These are phyloP conservation scores for Geosmithia morbida DNA, from an alignment of 2,329 filamentous ascomycete species.

Conservation along the genomic window DNA sequence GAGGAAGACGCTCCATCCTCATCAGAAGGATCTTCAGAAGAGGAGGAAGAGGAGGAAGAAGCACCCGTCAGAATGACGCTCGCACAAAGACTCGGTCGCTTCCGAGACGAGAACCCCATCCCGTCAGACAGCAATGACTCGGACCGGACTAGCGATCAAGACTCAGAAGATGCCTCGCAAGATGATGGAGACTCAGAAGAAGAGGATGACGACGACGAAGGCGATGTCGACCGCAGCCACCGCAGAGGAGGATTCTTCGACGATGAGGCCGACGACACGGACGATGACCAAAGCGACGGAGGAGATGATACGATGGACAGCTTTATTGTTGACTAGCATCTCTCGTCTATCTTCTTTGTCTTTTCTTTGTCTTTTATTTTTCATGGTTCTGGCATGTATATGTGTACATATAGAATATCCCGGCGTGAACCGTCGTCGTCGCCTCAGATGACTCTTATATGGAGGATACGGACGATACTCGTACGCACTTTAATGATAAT, in stretches of 20 bases:
- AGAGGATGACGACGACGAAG: background rate
- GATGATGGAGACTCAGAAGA: constrained; percentile 1
- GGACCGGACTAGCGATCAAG: background rate
- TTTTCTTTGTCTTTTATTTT: background rate
- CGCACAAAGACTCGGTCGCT: background rate
- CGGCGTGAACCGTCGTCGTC: no score
- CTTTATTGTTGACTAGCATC: background rate
- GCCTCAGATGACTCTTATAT: no score
- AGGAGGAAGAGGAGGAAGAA: background rate
- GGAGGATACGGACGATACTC: no score
- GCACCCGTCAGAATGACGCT: background rate
- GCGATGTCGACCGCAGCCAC: background rate
- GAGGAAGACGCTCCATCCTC: background rate
- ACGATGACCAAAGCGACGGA: background rate
- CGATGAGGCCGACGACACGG: constrained; percentile 1
- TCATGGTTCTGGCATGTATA: background rate
- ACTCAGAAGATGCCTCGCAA: background rate
- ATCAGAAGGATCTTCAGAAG: background rate
- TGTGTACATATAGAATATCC: background rate
- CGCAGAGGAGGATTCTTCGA: background rate
- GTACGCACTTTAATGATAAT: no score
- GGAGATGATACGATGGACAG: background rate
- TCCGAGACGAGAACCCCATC: background rate
- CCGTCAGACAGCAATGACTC: background rate
- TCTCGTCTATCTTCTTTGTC: background rate